phyloP scores from a whole-genome alignment of 2,329 filamentous ascomycete species.

The Nemania sp. region DNA sequence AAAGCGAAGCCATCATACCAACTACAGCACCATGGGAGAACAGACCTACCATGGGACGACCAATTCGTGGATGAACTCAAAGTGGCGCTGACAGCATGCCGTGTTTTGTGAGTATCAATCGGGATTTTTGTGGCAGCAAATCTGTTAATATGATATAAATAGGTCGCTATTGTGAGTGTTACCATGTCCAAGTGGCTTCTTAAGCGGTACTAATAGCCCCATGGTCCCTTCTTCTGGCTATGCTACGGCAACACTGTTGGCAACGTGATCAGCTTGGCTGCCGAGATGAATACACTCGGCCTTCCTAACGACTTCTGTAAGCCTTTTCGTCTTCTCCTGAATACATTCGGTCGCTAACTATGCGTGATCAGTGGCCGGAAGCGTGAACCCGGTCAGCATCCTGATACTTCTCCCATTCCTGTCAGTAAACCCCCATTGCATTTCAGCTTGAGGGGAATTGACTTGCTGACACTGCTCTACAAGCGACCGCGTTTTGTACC shows the following conservation, averaged over 20 bases:
- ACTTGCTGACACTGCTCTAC: not conserved
- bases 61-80: not conserved
- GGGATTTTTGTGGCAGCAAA: not conserved
- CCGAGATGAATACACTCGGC: not conserved
- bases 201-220: not conserved
- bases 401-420: slow-evolving; percentile 1
- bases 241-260: not conserved
- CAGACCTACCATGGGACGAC: not conserved
- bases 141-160: not conserved
- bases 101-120: not conserved
- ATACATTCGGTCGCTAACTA: not conserved
- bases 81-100: not conserved
- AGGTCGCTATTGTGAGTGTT: not conserved
- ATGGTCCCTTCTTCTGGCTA: not conserved
- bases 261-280: slow-evolving; percentile 2
- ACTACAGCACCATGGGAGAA: not conserved
- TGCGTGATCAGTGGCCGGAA: not conserved
- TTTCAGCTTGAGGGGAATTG: not conserved
- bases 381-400: not conserved
- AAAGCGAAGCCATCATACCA: not conserved
- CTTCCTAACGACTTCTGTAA: slow-evolving; percentile 1
- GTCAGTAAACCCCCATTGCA: not conserved
- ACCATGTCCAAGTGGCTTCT: not conserved
- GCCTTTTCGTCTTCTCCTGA: not conserved
- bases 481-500: not conserved